Conservation (phyloP, 2,329 filamentous ascomycete genomes). For the Penicillium vulpinum region DNA sequence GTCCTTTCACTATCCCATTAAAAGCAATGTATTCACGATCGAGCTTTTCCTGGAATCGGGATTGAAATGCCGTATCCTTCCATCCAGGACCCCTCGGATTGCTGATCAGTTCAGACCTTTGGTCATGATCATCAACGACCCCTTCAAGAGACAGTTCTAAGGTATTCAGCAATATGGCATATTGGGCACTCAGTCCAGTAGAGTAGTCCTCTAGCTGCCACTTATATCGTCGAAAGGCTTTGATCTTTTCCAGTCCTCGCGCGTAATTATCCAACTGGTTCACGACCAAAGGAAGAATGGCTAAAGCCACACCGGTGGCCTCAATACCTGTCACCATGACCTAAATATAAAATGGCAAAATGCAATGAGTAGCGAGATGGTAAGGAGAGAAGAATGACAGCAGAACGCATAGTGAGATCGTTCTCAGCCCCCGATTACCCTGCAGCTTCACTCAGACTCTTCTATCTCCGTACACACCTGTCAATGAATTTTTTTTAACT, state of each 20-base stretch:
- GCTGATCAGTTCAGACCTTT: not conserved
- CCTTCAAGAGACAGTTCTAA: not conserved
- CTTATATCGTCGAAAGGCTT: conserved; percentile 14
- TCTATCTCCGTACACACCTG: no score
- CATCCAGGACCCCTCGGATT: not conserved
- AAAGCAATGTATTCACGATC: not conserved
- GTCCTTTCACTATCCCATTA: not conserved
- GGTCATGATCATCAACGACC: not conserved
- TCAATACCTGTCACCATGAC: conserved; percentile 9
- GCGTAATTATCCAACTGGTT: conserved; percentile 25
- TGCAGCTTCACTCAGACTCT: no score
- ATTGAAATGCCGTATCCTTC: not conserved
- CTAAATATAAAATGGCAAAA: no score
- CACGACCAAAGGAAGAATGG: conserved; percentile 25
- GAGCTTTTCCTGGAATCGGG: not conserved
- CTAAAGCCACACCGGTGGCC: conserved; percentile 19
- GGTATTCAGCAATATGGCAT: conserved; percentile 12
- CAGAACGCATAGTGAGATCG: no score
- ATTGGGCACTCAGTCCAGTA: conserved; percentile 1
- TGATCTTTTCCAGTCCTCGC: conserved; percentile 20
- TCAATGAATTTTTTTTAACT: no score
- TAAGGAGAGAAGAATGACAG: no score
- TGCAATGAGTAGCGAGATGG: no score
- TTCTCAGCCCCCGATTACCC: no score
- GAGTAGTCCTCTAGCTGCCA: conserved; percentile 12